phyloP scores from a whole-genome alignment of 345 rosid genomes.

The Tarenaya hassleriana region DNA sequence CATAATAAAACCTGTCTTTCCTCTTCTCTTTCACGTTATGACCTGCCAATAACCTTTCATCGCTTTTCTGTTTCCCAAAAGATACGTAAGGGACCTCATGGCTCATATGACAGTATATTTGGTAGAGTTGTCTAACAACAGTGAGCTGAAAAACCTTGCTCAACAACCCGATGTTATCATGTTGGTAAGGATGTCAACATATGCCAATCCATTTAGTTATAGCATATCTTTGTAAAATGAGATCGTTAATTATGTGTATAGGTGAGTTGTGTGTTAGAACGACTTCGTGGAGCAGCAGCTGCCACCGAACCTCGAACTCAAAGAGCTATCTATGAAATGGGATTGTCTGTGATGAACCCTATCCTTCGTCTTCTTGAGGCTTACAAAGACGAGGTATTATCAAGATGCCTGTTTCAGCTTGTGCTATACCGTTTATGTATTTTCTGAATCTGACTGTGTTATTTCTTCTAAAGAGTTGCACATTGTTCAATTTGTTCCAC shows the following conservation, averaged over 20 bases:
- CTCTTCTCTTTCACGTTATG: slow-evolving; percentile 17
- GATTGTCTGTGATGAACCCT: slow-evolving; percentile 63
- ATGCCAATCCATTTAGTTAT: slow-evolving; percentile 18
- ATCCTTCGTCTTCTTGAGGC: slow-evolving; percentile 79
- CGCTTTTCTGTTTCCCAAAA: slow-evolving; percentile 28
- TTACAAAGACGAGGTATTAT: slow-evolving; percentile 86
- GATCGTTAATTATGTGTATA: slow-evolving; percentile 32
- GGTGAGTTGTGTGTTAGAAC: slow-evolving; percentile 85
- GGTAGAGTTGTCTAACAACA: slow-evolving; percentile 64
- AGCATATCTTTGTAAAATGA: slow-evolving; percentile 15
- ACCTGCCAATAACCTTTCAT: slow-evolving; percentile 22
- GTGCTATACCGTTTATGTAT: not conserved
- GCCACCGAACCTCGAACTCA: slow-evolving; percentile 95
- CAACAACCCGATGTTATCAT: slow-evolving; percentile 83
- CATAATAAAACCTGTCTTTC: slow-evolving; percentile 11
- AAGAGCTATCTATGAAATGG: slow-evolving; percentile 87
- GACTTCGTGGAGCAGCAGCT: slow-evolving; percentile 93
- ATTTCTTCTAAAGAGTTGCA: too few relatives aligned
- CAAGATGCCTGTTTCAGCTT: slow-evolving; percentile 9
- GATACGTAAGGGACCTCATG: slow-evolving; percentile 82
- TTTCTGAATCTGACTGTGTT: not conserved
- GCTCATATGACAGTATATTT: slow-evolving; percentile 64
- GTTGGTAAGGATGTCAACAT: slow-evolving; percentile 47
- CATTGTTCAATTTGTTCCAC: slow-evolving; percentile 17
- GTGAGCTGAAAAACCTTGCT: slow-evolving; percentile 65